Percentiles rank a stretch among this genome's conserved stretches.
Evolutionary conservation across 2,329 filamentous ascomycete species (phyloP).

Genomic region (Penicillium sp.): DNA sequence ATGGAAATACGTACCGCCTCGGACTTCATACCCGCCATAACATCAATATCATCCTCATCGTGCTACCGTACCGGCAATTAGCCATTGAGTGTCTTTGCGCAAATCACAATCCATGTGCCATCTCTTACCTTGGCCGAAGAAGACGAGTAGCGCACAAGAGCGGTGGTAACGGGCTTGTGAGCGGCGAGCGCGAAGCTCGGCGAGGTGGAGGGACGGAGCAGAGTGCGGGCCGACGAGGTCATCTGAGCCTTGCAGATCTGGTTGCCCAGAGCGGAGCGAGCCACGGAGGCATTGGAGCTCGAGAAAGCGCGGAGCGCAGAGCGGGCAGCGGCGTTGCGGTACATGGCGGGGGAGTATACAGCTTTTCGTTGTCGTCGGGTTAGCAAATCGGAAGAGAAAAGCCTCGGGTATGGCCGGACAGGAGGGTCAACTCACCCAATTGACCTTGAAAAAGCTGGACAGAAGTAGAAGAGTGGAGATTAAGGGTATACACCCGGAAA

Average conservation of each 20-base stretch:
- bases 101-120: neutral
- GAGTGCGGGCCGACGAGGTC: conserved; percentile 36
- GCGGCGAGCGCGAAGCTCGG: conserved; percentile 37
- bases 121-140: conserved; percentile 42
- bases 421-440: conserved; percentile 26
- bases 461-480: conserved; percentile 23
- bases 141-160: conserved; percentile 43
- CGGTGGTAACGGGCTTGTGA: conserved; percentile 41
- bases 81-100: conserved; percentile 38
- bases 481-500: conserved; percentile 25
- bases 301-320: conserved; percentile 39
- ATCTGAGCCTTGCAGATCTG: conserved; percentile 39
- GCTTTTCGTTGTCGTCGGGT: conserved; percentile 27
- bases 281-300: conserved; percentile 37
- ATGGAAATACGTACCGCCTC: conserved; percentile 49
- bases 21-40: conserved; percentile 46
- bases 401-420: conserved; percentile 25
- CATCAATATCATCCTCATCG: conserved; percentile 32
- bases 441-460: conserved; percentile 20
- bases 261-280: conserved; percentile 35
- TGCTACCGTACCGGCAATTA: conserved; percentile 31
- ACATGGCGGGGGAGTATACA: conserved; percentile 32
- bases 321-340: conserved; percentile 39
- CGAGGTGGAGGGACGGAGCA: conserved; percentile 29
- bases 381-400: conserved; percentile 26